Evolutionary conservation across 768 basidiomycete species (phyloP).

Genomic region (Serendipita sp.): DNA sequence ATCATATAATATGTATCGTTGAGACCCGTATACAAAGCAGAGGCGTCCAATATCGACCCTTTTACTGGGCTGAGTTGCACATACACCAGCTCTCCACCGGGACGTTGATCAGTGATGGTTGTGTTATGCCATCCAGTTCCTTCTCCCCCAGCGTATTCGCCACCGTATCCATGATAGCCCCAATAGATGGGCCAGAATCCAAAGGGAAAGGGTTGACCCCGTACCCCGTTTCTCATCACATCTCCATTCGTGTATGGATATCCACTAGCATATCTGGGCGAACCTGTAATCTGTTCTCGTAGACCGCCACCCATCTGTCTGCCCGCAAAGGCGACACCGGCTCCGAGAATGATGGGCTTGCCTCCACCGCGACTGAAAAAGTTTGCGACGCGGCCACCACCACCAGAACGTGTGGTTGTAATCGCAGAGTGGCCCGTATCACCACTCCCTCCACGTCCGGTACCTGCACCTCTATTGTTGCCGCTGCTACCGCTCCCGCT

Average conservation of each 20-base stretch:
- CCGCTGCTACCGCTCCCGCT: background rate
- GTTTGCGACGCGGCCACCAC: background rate
- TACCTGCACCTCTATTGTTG: conserved; percentile 8
- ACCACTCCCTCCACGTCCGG: conserved; percentile 13
- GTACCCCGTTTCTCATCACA: background rate
- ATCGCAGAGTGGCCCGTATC: background rate
- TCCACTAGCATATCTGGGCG: conserved; percentile 44
- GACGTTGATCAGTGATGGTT: background rate
- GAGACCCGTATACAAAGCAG: background rate
- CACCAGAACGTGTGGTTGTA: background rate
- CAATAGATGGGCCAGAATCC: background rate
- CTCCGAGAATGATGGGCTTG: conserved; percentile 21
- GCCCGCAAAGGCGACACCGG: conserved; percentile 23
- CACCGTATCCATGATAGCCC: background rate
- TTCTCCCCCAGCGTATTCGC: background rate
- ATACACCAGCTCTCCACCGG: background rate
- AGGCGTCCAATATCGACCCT: background rate
- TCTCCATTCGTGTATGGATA: conserved; percentile 18
- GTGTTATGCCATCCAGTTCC: background rate
- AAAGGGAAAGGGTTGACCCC: background rate
- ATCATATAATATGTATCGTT: background rate
- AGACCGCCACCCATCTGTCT: conserved; percentile 36
- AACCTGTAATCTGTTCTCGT: conserved; percentile 28
- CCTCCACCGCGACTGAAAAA: conserved; percentile 23
- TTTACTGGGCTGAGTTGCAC: background rate